phyloP scores from a whole-genome alignment of 2,329 filamentous ascomycete genomes.

The Phoma sp. region DNA sequence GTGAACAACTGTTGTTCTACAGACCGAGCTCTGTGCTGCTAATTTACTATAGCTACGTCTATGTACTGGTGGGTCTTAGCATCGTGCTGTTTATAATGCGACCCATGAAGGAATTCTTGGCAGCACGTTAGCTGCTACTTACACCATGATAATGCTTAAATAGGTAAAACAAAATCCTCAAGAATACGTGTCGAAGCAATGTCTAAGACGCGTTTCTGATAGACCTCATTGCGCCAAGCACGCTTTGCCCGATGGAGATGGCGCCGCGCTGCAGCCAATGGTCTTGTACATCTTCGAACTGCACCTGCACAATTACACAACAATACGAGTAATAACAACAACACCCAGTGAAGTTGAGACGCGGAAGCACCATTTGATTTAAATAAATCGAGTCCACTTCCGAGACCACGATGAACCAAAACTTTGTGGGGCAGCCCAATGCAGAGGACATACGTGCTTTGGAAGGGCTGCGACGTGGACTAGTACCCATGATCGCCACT shows the following conservation, averaged over 20 bases:
- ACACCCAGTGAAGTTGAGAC: not conserved
- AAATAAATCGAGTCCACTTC: not conserved
- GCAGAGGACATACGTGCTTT: slow-evolving; percentile 31
- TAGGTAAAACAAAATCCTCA: too few species aligned
- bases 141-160: too few species aligned
- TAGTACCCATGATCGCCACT: slow-evolving; percentile 33
- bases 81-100: too few species aligned
- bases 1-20: too few species aligned
- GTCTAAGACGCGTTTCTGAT: too few species aligned
- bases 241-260: slow-evolving; percentile 2
- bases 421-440: slow-evolving; percentile 31
- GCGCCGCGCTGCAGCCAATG: slow-evolving; percentile 12
- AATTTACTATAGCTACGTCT: too few species aligned
- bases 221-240: not conserved
- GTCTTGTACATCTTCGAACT: not conserved
- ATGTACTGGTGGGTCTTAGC: too few species aligned
- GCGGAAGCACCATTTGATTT: not conserved
- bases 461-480: slow-evolving; percentile 30
- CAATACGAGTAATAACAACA: not conserved
- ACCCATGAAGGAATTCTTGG: too few species aligned
- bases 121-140: too few species aligned
- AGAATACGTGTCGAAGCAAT: too few species aligned
- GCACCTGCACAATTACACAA: slow-evolving; percentile 5
- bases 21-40: too few species aligned
- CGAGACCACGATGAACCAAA: slow-evolving; percentile 30